A percentile compares a stretch with the other conserved stretches of the same genome.
These are phyloP conservation scores for Xylariaceae sp. DNA, from an alignment of 2,329 filamentous ascomycete species.

Conservation along the genomic window DNA sequence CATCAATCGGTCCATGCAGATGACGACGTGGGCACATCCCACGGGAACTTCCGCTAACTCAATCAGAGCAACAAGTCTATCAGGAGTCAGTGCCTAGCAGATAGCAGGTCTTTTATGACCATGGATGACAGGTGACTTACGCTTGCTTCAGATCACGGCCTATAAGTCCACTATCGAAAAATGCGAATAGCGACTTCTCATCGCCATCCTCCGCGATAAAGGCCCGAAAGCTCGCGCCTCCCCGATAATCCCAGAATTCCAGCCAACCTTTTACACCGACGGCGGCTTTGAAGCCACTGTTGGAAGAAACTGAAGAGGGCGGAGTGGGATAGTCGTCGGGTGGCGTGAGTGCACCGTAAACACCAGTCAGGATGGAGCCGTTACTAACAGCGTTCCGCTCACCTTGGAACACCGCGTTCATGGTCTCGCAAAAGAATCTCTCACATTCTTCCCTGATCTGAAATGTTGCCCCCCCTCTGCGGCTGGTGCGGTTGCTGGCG, in stretches of 20 bases:
- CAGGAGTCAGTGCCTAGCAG: no score
- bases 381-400: slow-evolving; percentile 74
- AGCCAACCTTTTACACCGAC: slow-evolving; percentile 57
- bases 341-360: slow-evolving; percentile 48
- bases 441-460: slow-evolving; percentile 99
- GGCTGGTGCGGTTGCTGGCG: slow-evolving; percentile 39
- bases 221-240: slow-evolving; percentile 78
- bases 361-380: slow-evolving; percentile 86
- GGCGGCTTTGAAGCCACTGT: slow-evolving; percentile 21
- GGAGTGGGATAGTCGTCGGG: slow-evolving; percentile 40
- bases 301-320: slow-evolving; percentile 29
- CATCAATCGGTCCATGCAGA: slow-evolving; percentile 73
- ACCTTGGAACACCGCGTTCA: slow-evolving; percentile 92
- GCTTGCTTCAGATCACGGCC: slow-evolving; percentile 80
- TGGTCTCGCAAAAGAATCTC: slow-evolving; percentile 98
- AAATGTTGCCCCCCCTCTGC: slow-evolving; percentile 85
- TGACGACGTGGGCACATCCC: slow-evolving; percentile 71
- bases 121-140: slow-evolving; percentile 51
- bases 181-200: slow-evolving; percentile 77
- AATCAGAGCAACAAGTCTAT: slow-evolving; percentile 80
- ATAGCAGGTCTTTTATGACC: neutral
- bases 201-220: slow-evolving; percentile 70
- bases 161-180: slow-evolving; percentile 71
- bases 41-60: slow-evolving; percentile 78
- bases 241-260: slow-evolving; percentile 81